phyloP scores from a whole-genome alignment of 805 yeast genomes.

The Starmerella davenportii region DNA sequence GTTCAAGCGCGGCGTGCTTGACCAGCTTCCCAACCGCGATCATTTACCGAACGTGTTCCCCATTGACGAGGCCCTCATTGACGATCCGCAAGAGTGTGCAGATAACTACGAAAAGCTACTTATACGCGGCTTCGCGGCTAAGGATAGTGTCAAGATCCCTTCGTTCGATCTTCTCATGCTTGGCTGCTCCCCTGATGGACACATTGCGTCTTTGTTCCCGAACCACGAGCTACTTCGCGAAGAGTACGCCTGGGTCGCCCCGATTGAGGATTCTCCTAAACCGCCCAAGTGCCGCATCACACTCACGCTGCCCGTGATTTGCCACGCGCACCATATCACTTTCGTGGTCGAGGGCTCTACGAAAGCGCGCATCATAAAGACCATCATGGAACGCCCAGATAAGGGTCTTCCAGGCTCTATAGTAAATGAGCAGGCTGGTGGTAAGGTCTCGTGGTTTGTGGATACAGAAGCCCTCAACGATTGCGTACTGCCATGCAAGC shows the following conservation, averaged over 20 bases:
- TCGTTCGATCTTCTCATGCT: constrained; percentile 77
- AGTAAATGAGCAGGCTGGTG: constrained; percentile 92
- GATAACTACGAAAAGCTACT: constrained; percentile 77
- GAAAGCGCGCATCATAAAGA: constrained; percentile 79
- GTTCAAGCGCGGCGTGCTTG: constrained; percentile 67
- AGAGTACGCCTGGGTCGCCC: constrained; percentile 84
- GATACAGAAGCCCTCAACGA: constrained; percentile 83
- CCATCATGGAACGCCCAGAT: constrained; percentile 91
- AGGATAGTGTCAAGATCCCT: constrained; percentile 89
- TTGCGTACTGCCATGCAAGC: constrained; percentile 52
- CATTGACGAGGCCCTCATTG: constrained; percentile 55
- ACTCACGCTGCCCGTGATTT: constrained; percentile 80
- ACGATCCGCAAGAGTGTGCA: constrained; percentile 64
- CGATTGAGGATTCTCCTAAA: constrained; percentile 78
- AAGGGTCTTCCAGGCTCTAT: constrained; percentile 87
- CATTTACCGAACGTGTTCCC: constrained; percentile 58
- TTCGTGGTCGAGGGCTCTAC: constrained; percentile 94
- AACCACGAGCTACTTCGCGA: constrained; percentile 78
- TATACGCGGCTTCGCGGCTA: constrained; percentile 81
- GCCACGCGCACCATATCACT: constrained; percentile 81
- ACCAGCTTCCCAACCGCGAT: constrained; percentile 35
- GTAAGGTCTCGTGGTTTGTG: constrained; percentile 92
- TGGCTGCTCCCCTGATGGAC: constrained; percentile 99
- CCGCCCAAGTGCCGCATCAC: constrained; percentile 79
- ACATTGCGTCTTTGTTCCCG: constrained; percentile 91